Evolutionary conservation across 2,329 filamentous ascomycete species (phyloP), one percentile per base, ranked within the genome.

Genomic region (Xylariomycetidae sp.): DNA sequence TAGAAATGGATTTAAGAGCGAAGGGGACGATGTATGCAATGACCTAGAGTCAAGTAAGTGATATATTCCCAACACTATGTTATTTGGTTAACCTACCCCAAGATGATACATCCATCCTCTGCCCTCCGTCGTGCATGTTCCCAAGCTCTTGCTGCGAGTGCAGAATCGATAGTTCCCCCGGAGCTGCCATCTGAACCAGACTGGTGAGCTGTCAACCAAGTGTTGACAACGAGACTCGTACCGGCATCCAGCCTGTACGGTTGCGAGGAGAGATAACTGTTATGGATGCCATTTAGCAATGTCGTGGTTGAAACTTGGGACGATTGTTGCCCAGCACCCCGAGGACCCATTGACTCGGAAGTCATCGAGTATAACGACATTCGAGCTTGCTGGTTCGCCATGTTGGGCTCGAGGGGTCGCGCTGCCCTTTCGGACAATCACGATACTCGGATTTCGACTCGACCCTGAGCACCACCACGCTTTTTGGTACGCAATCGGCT

Each of bases 101-200:
- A 64, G 34, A 97, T 72, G 44, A 98, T 85, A 56, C 89, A 96
- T 12, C 88, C 89, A 65, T 98, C 92, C 60, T 98, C 92, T 26
- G 92, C 92, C 66, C 92, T 79, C 42, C 92, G 80, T 48, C 90
- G 78, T 36, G 92, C 90, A 69, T 98, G 92, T 64, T 98, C 92
- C 90, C 92, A 98, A 3, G 89, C 88, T 57, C 87, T 79, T 33
- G 78, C 71, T 12, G 86, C 85, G 31, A 98, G 64, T 15, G 84
- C 77, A 26, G 76, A 64, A 62, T 98, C 92, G 26, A 97, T 77
- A 6, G 85, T 88, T 34, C 85, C 86, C 32, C 85, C 86, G 29
- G 71, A 68, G 36, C 75, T 72, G 23, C 84, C 85, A 51, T 88
- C 77, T 3, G 77, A 72, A 25, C 82, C 78, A 16, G 75, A 66